Conservation (phyloP, 2,329 filamentous ascomycete genomes). For the Eurotiales sp. region DNA sequence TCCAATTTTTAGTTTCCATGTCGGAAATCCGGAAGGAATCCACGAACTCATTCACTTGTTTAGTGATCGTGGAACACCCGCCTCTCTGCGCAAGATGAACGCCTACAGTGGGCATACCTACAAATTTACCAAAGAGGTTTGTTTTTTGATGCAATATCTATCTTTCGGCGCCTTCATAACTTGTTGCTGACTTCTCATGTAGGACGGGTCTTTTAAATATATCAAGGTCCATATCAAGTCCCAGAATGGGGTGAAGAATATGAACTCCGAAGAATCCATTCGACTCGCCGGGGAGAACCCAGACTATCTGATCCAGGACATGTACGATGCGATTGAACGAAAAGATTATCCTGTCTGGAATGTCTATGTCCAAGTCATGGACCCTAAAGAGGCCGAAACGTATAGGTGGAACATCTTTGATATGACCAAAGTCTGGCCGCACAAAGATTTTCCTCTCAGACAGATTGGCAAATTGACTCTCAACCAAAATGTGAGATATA, state of each 20-base stretch:
- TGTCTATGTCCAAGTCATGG: slow-evolving; percentile 53
- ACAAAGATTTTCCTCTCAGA: slow-evolving; percentile 47
- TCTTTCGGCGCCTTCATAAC: too few species aligned
- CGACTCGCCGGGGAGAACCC: slow-evolving; percentile 53
- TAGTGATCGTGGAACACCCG: slow-evolving; percentile 60
- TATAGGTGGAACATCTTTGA: slow-evolving; percentile 54
- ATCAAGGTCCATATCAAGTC: slow-evolving; percentile 52
- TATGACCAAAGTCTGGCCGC: slow-evolving; percentile 54
- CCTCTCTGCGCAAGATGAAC: slow-evolving; percentile 59
- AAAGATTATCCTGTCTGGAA: slow-evolving; percentile 58
- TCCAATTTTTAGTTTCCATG: slow-evolving; percentile 38
- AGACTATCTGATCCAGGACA: slow-evolving; percentile 57
- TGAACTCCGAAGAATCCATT: slow-evolving; percentile 51
- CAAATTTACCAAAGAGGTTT: slow-evolving; percentile 55
- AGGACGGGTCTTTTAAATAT: slow-evolving; percentile 60
- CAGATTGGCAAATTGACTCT: slow-evolving; percentile 51
- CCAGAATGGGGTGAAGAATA: slow-evolving; percentile 45
- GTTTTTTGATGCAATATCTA: too few species aligned
- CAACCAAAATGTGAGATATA: slow-evolving; percentile 44
- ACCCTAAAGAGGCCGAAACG: slow-evolving; percentile 47
- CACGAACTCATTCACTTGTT: slow-evolving; percentile 62
- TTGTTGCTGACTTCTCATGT: too few species aligned
- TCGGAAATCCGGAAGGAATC: slow-evolving; percentile 57
- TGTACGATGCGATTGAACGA: slow-evolving; percentile 57
- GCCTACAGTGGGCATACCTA: slow-evolving; percentile 63